These are phyloP conservation scores for Rubroshorea leprosula DNA, from an alignment of 345 rosid species.

Conservation along the genomic window DNA sequence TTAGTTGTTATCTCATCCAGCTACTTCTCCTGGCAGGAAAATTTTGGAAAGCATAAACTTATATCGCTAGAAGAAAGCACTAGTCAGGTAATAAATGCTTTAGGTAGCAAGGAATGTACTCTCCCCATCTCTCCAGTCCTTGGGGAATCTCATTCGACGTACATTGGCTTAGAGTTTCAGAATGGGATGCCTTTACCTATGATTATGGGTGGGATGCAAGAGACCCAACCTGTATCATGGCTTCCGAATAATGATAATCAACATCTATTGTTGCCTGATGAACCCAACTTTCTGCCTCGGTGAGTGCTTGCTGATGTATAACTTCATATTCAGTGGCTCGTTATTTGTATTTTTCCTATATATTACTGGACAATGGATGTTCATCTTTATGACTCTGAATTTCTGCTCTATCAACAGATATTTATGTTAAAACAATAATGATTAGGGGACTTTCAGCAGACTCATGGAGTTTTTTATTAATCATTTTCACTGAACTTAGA, in stretches of 20 bases:
- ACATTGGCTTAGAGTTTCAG: slow-evolving; percentile 44
- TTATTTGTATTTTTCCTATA: neutral
- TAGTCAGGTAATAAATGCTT: slow-evolving; percentile 45
- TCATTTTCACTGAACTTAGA: neutral
- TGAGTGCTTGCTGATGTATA: slow-evolving; percentile 17
- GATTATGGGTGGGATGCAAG: slow-evolving; percentile 57
- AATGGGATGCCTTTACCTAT: slow-evolving; percentile 51
- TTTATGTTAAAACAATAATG: neutral
- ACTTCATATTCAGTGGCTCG: neutral
- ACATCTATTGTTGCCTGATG: slow-evolving; percentile 47
- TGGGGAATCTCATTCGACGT: slow-evolving; percentile 13
- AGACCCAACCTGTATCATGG: slow-evolving; percentile 60
- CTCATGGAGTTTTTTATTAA: neutral
- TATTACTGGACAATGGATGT: neutral
- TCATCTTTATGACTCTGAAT: neutral
- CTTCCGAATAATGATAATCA: slow-evolving; percentile 56
- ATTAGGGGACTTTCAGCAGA: neutral
- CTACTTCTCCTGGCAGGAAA: slow-evolving; percentile 45
- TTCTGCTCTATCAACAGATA: neutral
- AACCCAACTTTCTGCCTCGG: slow-evolving; percentile 53
- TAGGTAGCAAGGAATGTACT: neutral
- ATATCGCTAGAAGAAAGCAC: slow-evolving; percentile 52
- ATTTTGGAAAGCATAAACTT: slow-evolving; percentile 48
- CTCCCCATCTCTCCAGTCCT: neutral
- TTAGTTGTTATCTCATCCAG: neutral